Base-by-base conservation (phyloP, 1,284 basidiomycete species). In the Ceratobasidium sp. region DNA sequence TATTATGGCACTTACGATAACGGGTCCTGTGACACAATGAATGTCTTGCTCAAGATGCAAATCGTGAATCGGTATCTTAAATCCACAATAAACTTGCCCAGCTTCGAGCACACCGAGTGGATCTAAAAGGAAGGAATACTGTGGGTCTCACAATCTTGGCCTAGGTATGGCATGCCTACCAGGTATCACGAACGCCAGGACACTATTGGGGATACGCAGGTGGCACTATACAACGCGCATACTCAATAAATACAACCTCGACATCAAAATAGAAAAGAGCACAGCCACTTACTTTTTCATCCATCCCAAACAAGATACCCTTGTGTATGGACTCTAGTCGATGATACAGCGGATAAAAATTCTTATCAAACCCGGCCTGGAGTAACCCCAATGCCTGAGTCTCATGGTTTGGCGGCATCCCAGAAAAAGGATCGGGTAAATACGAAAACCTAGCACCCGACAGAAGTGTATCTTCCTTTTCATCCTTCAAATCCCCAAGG, bases 171-270 rank as follows among this genome's bases (percentile, higher is more conserved):
- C 7, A 2, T 32, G 23, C 43, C 35, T 55, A 73, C 71, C 71
- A 13, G 71, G 71, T 49, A 73, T 63, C 28, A 64, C 71, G 41
- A 73, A 73, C 14, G 59, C 71, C 26, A 49, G 32, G 16, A 44
- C 58, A 14, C 71, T 73, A 18, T 54, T 16, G 16, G 57, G 46
- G 23, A 67, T 57, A 41, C 49, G 41, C 5, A 67, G 16, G 26
- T 66, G 43, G 41, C 50, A 63, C 59, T 57, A 18, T 11, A 38
- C 11, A 4, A 6, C 38, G 13, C 26, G 23, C 3, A 11, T 21
- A 23, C 4, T 46, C 21, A 61, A 13, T n/a, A 55, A 13, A 3
- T 58, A 8, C 35, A 38, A 38, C 35, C 35, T 11, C 35, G 4
- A 66, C 41, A 41, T 13, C 28, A 14, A 46, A 16, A 21, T 35